These are phyloP conservation scores for Emericellopsis atlantica DNA, from an alignment of 2,329 filamentous ascomycete genomes.

Conservation along the genomic window DNA sequence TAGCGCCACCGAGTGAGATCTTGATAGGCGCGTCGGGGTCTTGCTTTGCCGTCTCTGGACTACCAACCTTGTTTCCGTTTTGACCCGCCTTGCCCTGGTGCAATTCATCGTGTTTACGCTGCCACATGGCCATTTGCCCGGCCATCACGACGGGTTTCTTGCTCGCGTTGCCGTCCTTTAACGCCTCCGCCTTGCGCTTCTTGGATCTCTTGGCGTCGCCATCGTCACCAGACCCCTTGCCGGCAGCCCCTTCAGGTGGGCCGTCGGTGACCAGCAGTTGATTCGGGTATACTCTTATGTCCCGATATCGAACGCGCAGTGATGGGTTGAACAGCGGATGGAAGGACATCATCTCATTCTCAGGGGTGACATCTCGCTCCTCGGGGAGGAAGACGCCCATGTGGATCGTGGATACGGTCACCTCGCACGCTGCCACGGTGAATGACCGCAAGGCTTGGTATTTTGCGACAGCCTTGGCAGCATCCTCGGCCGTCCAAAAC, in stretches of 20 bases:
- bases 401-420: slow-evolving; percentile 64
- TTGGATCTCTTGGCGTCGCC: slow-evolving; percentile 27
- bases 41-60: neutral
- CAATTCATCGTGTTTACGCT: slow-evolving; percentile 28
- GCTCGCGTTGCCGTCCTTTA: slow-evolving; percentile 10
- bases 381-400: slow-evolving; percentile 76
- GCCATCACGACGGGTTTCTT: slow-evolving; percentile 28
- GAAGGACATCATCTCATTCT: slow-evolving; percentile 54
- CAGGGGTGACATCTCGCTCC: slow-evolving; percentile 40
- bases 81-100: slow-evolving; percentile 7
- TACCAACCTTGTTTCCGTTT: neutral
- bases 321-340: slow-evolving; percentile 55
- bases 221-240: slow-evolving; percentile 9
- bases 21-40: slow-evolving; percentile 11
- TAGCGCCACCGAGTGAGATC: slow-evolving; percentile 17
- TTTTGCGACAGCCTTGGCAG: slow-evolving; percentile 59
- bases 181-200: slow-evolving; percentile 39
- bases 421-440: slow-evolving; percentile 62
- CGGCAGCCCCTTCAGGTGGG: slow-evolving; percentile 21
- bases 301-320: slow-evolving; percentile 63
- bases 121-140: slow-evolving; percentile 30
- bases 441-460: slow-evolving; percentile 63
- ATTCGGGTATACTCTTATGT: slow-evolving; percentile 58
- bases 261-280: slow-evolving; percentile 46
- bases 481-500: slow-evolving; percentile 65